Percentiles rank a stretch among this genome's conserved stretches.
phyloP scores from a whole-genome alignment of 169 alveolate species.

The Cyclospora cayetanensis region DNA sequence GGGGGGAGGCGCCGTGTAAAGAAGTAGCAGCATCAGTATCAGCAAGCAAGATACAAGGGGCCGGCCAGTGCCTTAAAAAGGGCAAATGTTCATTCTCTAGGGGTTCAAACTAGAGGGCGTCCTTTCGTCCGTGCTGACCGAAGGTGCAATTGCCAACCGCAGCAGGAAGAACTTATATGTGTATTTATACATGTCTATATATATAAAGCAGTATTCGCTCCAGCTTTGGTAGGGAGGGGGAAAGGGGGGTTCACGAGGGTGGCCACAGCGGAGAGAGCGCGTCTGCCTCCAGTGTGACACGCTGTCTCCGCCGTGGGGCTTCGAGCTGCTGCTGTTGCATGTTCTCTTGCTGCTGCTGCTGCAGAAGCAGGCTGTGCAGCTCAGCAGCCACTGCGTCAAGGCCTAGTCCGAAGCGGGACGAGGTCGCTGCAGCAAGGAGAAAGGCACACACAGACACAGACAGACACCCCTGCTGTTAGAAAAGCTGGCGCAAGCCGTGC shows the following conservation, averaged over 20 bases:
- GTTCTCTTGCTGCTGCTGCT: constrained; percentile 22
- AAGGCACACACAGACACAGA: background rate
- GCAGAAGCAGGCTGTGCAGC: background rate
- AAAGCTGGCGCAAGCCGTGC: background rate
- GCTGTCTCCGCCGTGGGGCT: background rate
- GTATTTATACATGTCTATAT: background rate
- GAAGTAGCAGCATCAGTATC: no score
- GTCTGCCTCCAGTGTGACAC: background rate
- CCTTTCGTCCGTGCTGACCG: background rate
- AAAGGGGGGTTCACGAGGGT: no score
- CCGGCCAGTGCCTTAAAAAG: no score
- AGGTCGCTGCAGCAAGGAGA: background rate
- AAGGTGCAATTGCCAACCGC: background rate
- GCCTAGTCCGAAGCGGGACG: background rate
- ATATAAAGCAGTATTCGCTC: background rate
- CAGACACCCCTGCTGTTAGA: background rate
- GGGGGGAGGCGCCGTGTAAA: no score
- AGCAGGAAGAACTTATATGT: background rate
- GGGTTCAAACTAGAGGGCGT: background rate
- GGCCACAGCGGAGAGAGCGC: no score
- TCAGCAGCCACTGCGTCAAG: constrained; percentile 20
- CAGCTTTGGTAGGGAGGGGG: no score
- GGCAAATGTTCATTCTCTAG: background rate
- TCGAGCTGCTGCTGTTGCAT: constrained; percentile 45
- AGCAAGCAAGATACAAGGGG: no score